Conservation (phyloP, 306 rosid species). For the Rubus parviflorus region DNA sequence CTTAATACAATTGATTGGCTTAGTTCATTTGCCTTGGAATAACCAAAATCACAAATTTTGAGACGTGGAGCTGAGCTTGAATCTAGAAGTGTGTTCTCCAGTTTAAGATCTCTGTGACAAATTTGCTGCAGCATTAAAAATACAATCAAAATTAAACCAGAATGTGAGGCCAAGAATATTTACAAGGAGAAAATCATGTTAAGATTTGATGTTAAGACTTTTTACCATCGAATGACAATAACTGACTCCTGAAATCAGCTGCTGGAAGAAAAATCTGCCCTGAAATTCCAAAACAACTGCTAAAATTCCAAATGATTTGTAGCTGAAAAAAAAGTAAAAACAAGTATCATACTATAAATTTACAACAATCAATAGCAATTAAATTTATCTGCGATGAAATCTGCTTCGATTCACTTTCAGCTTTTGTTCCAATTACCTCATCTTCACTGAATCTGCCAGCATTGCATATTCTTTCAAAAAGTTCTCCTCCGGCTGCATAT, state of each 20-base stretch:
- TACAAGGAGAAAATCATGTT: background rate
- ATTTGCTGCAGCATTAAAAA: slow-evolving; percentile 58
- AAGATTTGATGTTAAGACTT: slow-evolving; percentile 12
- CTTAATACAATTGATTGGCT: background rate
- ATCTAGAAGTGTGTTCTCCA: slow-evolving; percentile 96
- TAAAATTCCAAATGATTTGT: background rate
- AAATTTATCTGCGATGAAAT: background rate
- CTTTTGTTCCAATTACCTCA: slow-evolving; percentile 54
- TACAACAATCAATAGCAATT: background rate
- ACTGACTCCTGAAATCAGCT: slow-evolving; percentile 94
- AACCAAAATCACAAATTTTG: slow-evolving; percentile 95
- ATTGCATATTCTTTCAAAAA: slow-evolving; percentile 87
- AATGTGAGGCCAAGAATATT: background rate
- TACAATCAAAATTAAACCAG: background rate
- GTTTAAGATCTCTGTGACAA: slow-evolving; percentile 97
- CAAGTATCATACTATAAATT: background rate
- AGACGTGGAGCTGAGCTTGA: slow-evolving; percentile 91
- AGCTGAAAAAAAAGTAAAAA: background rate
- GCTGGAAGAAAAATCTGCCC: slow-evolving; percentile 94
- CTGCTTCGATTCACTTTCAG: background rate
- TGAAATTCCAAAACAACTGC: slow-evolving; percentile 15
- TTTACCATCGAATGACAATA: slow-evolving; percentile 93
- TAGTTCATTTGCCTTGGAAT: slow-evolving; percentile 68
- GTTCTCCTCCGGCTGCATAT: slow-evolving; percentile 96
- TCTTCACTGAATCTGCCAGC: slow-evolving; percentile 99